Conservation (phyloP, 495 filamentous ascomycete species). For the Daldinia decipiens region DNA sequence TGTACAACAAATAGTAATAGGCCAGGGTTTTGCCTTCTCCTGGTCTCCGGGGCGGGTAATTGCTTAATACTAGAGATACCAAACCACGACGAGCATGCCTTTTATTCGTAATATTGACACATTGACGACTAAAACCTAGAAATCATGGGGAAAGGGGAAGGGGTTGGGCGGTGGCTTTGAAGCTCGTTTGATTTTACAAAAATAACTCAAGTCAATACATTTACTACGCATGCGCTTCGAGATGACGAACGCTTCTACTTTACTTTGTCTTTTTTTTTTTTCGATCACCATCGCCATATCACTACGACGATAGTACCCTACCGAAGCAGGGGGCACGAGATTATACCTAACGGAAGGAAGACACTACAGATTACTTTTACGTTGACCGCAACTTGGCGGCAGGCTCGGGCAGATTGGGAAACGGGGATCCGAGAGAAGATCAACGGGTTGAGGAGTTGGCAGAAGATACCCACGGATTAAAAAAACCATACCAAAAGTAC, state of each 20-base stretch:
- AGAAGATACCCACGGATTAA: slow-evolving; percentile 32
- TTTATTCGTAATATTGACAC: slow-evolving; percentile 43
- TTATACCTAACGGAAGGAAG: slow-evolving; percentile 13
- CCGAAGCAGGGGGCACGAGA: slow-evolving; percentile 16
- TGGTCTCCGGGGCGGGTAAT: slow-evolving; percentile 34
- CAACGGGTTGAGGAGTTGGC: slow-evolving; percentile 16
- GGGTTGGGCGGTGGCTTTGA: slow-evolving; percentile 26
- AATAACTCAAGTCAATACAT: slow-evolving; percentile 40
- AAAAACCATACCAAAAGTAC: slow-evolving; percentile 19
- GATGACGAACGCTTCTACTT: slow-evolving; percentile 34
- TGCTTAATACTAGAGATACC: slow-evolving; percentile 51
- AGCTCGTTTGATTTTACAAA: slow-evolving; percentile 31
- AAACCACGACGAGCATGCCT: slow-evolving; percentile 46
- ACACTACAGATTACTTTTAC: slow-evolving; percentile 14
- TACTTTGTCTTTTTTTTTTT: slow-evolving; percentile 7
- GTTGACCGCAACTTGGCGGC: slow-evolving; percentile 41
- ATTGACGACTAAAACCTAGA: slow-evolving; percentile 44
- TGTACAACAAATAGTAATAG: slow-evolving; percentile 46
- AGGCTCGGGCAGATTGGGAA: slow-evolving; percentile 32
- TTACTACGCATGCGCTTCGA: slow-evolving; percentile 31
- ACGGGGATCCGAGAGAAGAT: slow-evolving; percentile 21
- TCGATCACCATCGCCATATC: slow-evolving; percentile 7
- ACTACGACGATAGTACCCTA: slow-evolving; percentile 26
- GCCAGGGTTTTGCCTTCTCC: slow-evolving; percentile 18
- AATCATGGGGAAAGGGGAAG: slow-evolving; percentile 24